Percentiles rank a stretch among this genome's conserved stretches.
Conservation (phyloP, 805 yeast species). For the Hanseniaspora clermontiae region DNA sequence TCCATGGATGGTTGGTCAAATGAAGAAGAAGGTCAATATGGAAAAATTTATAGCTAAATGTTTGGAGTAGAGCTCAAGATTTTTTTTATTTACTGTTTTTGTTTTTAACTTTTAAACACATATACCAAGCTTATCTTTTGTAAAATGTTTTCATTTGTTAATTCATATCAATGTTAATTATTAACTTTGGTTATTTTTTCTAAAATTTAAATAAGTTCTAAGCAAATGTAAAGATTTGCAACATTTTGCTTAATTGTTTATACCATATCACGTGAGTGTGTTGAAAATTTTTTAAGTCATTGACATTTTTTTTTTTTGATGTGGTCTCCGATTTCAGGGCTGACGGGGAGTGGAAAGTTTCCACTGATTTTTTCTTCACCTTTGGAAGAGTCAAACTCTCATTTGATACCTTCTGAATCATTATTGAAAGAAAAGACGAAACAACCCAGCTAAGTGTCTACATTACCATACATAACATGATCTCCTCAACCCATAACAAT, state of each 20-base stretch:
- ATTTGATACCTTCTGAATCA: neutral
- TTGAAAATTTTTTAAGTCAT: neutral
- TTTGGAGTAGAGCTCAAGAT: constrained; percentile 34
- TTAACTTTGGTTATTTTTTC: too few species aligned
- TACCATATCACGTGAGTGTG: neutral
- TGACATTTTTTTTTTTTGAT: neutral
- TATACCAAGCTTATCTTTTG: too few species aligned
- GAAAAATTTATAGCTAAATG: constrained; percentile 66
- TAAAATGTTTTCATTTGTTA: too few species aligned
- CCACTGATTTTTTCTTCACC: neutral
- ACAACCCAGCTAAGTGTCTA: too few species aligned
- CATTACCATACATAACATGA: neutral
- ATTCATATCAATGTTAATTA: too few species aligned
- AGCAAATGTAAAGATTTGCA: too few species aligned
- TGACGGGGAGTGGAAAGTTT: neutral
- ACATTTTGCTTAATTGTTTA: neutral
- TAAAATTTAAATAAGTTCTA: too few species aligned
- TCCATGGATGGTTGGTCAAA: constrained; percentile 83
- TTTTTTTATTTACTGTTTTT: too few species aligned
- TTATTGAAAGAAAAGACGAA: too few species aligned
- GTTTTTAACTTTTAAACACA: too few species aligned
- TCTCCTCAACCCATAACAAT: neutral
- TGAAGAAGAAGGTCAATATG: constrained; percentile 65
- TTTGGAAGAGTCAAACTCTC: neutral
- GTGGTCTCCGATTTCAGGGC: neutral